These are phyloP conservation scores for Zymoseptoria pseudotritici DNA, from an alignment of 2,329 filamentous ascomycete species.

Conservation along the genomic window DNA sequence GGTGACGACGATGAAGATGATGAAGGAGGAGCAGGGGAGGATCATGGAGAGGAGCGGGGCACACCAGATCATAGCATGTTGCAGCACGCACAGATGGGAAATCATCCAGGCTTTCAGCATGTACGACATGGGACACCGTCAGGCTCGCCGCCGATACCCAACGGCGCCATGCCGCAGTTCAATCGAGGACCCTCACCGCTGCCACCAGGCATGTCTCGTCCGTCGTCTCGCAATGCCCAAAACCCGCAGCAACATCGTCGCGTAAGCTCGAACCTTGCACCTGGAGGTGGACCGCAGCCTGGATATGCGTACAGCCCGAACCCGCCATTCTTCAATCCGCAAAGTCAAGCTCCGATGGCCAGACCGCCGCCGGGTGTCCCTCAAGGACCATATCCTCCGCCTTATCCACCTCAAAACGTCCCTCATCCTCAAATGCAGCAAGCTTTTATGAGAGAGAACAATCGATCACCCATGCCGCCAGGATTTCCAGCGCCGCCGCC, in stretches of 20 bases:
- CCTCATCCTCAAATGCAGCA: constrained; percentile 50
- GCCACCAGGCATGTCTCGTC: constrained; percentile 65
- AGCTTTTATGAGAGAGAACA: constrained; percentile 68
- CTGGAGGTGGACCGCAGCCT: constrained; percentile 42
- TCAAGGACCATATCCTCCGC: constrained; percentile 22
- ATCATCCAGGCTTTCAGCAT: constrained; percentile 63
- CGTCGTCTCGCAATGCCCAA: constrained; percentile 67
- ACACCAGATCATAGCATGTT: constrained; percentile 57
- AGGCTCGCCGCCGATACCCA: constrained; percentile 79
- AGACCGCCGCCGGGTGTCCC: constrained; percentile 20
- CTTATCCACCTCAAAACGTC: constrained; percentile 24
- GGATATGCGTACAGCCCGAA: constrained; percentile 81
- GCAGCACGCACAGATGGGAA: constrained; percentile 36
- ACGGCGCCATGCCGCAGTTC: constrained; percentile 59
- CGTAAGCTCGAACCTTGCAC: constrained; percentile 64
- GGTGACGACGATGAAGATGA: constrained; percentile 78
- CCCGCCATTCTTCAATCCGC: constrained; percentile 68
- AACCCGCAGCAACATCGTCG: constrained; percentile 59
- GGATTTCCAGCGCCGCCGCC: constrained; percentile 53
- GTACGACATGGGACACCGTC: constrained; percentile 77
- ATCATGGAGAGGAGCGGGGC: constrained; percentile 50
- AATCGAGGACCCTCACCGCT: constrained; percentile 75
- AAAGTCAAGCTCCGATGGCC: constrained; percentile 45
- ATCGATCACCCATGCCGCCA: constrained; percentile 65
- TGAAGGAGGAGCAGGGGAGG: constrained; percentile 51